phyloP scores from a whole-genome alignment of 495 filamentous ascomycete genomes.

The Penicillium daleae region DNA sequence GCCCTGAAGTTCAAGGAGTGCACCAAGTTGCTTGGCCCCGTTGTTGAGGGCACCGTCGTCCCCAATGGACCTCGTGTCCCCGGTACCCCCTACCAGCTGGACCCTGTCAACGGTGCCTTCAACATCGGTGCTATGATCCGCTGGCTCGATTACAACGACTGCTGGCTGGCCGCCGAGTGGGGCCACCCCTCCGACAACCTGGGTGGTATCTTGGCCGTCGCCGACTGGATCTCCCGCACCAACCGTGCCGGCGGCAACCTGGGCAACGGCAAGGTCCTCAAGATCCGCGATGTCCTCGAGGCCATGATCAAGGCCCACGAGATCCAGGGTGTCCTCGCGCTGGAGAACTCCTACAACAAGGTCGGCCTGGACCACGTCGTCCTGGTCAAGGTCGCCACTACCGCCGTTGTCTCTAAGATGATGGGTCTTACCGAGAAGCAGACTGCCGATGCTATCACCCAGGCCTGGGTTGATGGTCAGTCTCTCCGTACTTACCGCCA shows the following conservation, averaged over 20 bases:
- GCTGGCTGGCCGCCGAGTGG: constrained; percentile 99
- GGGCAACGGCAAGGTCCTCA: constrained; percentile 83
- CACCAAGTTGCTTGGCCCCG: constrained; percentile 90
- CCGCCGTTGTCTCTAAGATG: constrained; percentile 93
- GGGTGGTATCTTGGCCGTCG: constrained; percentile 91
- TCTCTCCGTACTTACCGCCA: constrained; percentile 95
- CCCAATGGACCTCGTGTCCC: constrained; percentile 92
- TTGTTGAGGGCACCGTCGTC: constrained; percentile 88
- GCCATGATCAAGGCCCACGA: constrained; percentile 99
- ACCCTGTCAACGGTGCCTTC: constrained; percentile 94
- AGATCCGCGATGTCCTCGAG: constrained; percentile 87
- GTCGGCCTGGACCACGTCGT: constrained; percentile 98
- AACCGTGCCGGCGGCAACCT: constrained; percentile 90
- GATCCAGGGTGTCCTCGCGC: constrained; percentile 94
- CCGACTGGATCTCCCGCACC: constrained; percentile 96
- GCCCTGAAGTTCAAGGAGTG: constrained; percentile 95
- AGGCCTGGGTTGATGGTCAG: constrained; percentile 97
- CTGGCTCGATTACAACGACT: constrained; percentile 99
- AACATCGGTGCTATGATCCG: constrained; percentile 98
- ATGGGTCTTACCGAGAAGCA: constrained; percentile 85
- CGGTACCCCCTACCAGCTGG: constrained; percentile 90
- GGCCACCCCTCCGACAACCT: constrained; percentile 97
- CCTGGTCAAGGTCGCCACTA: constrained; percentile 94
- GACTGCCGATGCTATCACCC: constrained; percentile 92
- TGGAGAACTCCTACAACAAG: constrained; percentile 98